Evolutionary conservation across 805 yeast species (phyloP).

Genomic region (Barnettozyma salicaria): DNA sequence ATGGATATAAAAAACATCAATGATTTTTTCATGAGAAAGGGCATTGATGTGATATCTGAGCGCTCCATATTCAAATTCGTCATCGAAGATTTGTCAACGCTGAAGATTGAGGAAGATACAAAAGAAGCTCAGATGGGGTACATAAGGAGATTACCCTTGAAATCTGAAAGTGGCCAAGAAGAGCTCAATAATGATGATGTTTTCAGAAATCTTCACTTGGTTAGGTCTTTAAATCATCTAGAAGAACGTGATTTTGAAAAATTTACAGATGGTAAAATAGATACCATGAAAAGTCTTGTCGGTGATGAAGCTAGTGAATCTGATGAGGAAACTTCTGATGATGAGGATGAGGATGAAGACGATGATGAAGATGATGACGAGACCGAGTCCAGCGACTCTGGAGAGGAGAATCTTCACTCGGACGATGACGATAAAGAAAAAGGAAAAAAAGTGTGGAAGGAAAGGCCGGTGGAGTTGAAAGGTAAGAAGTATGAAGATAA

Average conservation of each 20-base stretch:
- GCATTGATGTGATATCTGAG: conserved; percentile 76
- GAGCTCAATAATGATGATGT: conserved; percentile 76
- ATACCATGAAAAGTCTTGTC: conserved; percentile 62
- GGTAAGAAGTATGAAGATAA: conserved; percentile 81
- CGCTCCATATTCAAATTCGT: conserved; percentile 75
- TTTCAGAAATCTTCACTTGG: conserved; percentile 74
- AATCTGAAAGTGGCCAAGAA: conserved; percentile 40
- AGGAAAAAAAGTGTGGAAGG: conserved; percentile 41
- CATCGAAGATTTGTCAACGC: conserved; percentile 38
- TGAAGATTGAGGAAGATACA: conserved; percentile 35
- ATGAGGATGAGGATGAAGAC: conserved; percentile 25
- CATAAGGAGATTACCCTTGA: conserved; percentile 51
- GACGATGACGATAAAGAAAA: conserved; percentile 30
- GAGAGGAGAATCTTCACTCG: conserved; percentile 31
- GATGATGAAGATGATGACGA: conserved; percentile 26
- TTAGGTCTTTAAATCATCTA: conserved; percentile 72
- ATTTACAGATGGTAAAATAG: conserved; percentile 74
- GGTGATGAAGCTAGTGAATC: conserved; percentile 28
- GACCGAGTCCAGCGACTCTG: conserved; percentile 29
- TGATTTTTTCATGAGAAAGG: conserved; percentile 71
- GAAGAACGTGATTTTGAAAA: conserved; percentile 87
- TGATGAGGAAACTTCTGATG: conserved; percentile 24
- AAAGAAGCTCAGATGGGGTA: conserved; percentile 35
- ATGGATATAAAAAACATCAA: conserved; percentile 98
- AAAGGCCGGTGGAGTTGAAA: conserved; percentile 35